These are phyloP conservation scores for Singerocomus inundabilis DNA, from an alignment of 1,284 basidiomycete genomes.

Conservation along the genomic window DNA sequence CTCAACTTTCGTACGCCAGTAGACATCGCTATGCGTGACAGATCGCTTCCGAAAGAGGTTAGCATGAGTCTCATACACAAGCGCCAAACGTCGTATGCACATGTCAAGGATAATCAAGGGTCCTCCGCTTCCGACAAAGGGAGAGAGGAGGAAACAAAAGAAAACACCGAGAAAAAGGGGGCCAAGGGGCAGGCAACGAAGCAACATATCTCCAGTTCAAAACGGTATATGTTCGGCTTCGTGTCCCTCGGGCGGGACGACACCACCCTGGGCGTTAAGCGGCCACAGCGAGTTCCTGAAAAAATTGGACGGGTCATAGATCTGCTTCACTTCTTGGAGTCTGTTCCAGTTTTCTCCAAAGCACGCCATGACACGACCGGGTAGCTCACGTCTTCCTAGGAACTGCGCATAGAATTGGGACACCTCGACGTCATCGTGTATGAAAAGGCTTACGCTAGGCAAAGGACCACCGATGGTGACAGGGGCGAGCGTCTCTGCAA, in stretches of 20 bases:
- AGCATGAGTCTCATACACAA: no score
- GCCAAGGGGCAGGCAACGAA: neutral
- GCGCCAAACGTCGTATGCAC: no score
- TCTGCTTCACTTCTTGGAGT: conserved; percentile 64
- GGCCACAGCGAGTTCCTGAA: conserved; percentile 82
- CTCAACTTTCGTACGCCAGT: no score
- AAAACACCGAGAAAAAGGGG: neutral
- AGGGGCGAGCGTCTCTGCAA: conserved; percentile 63
- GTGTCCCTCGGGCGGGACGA: conserved; percentile 48
- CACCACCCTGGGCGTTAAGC: conserved; percentile 49
- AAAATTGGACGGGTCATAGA: conserved; percentile 72
- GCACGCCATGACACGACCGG: conserved; percentile 60
- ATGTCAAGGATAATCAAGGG: no score
- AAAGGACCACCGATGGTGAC: conserved; percentile 75
- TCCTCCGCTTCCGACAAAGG: no score
- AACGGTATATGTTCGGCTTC: conserved; percentile 53
- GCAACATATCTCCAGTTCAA: conserved; percentile 3
- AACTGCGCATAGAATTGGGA: conserved; percentile 52
- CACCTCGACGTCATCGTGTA: conserved; percentile 15
- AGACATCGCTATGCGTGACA: no score
- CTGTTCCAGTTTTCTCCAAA: conserved; percentile 74
- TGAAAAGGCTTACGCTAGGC: conserved; percentile 65
- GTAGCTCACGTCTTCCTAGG: conserved; percentile 67
- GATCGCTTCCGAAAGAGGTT: no score
- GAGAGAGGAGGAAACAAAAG: neutral